Percentiles rank a stretch among this genome's conserved stretches.
phyloP scores from a whole-genome alignment of 257 asterid genomes.

The Solanum corneliomulleri region DNA sequence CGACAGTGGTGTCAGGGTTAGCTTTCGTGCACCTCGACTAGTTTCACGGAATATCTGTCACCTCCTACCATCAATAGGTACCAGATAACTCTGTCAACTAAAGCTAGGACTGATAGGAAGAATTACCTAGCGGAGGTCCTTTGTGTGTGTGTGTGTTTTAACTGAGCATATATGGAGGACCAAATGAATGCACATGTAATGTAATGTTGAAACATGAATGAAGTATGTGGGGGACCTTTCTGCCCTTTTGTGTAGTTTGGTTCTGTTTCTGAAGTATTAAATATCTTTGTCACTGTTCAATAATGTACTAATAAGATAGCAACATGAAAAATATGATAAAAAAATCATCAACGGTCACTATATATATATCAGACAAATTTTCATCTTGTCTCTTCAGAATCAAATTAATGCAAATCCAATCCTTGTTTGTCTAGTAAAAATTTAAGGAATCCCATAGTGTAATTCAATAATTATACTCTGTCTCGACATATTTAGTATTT shows the following conservation, averaged over 20 bases:
- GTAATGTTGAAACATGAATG: slow-evolving; percentile 2
- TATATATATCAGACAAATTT: neutral
- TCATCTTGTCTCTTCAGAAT: neutral
- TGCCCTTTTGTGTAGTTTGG: neutral
- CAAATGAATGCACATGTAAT: neutral
- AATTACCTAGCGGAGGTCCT: neutral
- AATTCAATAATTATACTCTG: too few species aligned
- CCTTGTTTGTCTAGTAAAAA: too few species aligned
- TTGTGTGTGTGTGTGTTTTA: neutral
- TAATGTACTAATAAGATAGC: neutral
- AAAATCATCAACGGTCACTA: neutral
- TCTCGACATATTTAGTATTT: too few species aligned
- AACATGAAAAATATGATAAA: neutral
- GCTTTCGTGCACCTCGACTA: neutral
- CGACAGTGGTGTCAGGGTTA: too few species aligned
- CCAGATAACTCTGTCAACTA: neutral
- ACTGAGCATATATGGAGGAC: neutral
- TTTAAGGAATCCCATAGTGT: too few species aligned
- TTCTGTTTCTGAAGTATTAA: neutral
- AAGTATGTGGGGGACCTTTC: slow-evolving; percentile 3
- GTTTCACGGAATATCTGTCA: neutral
- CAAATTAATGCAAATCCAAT: neutral
- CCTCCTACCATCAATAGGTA: too few species aligned
- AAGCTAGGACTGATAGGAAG: neutral
- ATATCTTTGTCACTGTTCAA: neutral